Evolutionary conservation across 495 filamentous ascomycete genomes (phyloP), one percentile per base, ranked within the genome.

Genomic region (Aspergillus sclerotiicarbonarius): DNA sequence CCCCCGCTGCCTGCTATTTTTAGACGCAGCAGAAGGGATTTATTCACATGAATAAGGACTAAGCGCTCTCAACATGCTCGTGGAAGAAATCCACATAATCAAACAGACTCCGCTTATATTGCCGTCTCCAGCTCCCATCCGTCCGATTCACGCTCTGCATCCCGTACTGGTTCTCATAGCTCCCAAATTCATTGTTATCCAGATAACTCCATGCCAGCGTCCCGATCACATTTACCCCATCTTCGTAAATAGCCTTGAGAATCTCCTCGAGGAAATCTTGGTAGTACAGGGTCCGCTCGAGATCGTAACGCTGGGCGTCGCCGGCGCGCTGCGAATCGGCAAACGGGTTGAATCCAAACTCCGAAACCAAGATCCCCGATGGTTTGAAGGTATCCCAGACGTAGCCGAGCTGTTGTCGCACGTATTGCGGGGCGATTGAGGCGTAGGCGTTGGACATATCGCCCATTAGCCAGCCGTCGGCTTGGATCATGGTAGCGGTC

Each of bases 181-280:
- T 65, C 12, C 77, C 76, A 63, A 79, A 80, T 47, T 79, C 76
- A 70, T 73, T 75, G 51, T 80, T 79, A 60, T 79, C 75, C 9
- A 67, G 61, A 25, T 74, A 73, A 30, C 71, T 75, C 76, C 76
- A 80, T 10, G 73, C 75, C 30, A 80, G 57, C 0, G 75, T 74
- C 0, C 76, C 77, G 21, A 78, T 70, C 0, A 79, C 71, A 60
- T 78, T 59, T 0, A 79, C 71, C 1, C 75, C 75, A 55, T 80
- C 77, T 52, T 78, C 67, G 37, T 70, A 66, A 35, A 79, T 78
- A 0, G 69, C 62, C 31, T 76, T 79, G 35, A 80, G 63, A 12
- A 73, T 69, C 43, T 78, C 78, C 3, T 66, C 69, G 63, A 80
- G 67, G 55, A 72, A 78, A 0, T 65, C 67, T 12, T 70, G 61